phyloP scores from a whole-genome alignment of 176 grass and related monocot genomes.

The Elymus sibiricus region DNA sequence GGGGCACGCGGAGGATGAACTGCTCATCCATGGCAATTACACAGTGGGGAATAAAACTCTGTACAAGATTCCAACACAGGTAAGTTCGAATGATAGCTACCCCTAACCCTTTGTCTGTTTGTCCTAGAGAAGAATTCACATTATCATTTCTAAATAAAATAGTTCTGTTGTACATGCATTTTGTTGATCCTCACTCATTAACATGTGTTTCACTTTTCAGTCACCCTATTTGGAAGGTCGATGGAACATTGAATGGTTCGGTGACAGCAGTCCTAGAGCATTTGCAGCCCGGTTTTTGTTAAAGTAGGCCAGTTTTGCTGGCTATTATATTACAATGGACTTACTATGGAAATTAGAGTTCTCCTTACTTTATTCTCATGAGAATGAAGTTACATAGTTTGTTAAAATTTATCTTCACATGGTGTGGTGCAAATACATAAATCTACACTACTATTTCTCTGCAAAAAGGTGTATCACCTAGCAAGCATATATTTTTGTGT shows the following conservation, averaged over 20 bases:
- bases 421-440: not conserved
- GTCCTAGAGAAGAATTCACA: not conserved
- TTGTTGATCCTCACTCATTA: not conserved
- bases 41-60: not conserved
- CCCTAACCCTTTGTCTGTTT: not conserved
- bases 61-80: not conserved
- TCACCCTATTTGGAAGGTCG: constrained; percentile 85
- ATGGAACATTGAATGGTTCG: constrained; percentile 92
- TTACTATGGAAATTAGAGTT: not conserved
- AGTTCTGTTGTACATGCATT: not conserved
- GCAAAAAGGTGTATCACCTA: not conserved
- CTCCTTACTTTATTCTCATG: constrained; percentile 1
- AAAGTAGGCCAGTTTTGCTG: constrained; percentile 58
- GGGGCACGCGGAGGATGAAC: constrained; percentile 86
- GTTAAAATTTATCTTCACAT: not conserved
- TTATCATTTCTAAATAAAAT: not conserved
- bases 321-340: not conserved
- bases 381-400: not conserved
- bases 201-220: constrained; percentile 38
- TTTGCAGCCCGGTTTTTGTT: constrained; percentile 71
- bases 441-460: not conserved
- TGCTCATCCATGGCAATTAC: constrained; percentile 75
- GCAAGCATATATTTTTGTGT: constrained; percentile 39
- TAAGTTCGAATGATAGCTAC: not conserved
- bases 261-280: constrained; percentile 72